Evolutionary conservation across 2,329 filamentous ascomycete species (phyloP), one percentile per base, ranked within the genome.

Genomic region (Byssothecium circinans): DNA sequence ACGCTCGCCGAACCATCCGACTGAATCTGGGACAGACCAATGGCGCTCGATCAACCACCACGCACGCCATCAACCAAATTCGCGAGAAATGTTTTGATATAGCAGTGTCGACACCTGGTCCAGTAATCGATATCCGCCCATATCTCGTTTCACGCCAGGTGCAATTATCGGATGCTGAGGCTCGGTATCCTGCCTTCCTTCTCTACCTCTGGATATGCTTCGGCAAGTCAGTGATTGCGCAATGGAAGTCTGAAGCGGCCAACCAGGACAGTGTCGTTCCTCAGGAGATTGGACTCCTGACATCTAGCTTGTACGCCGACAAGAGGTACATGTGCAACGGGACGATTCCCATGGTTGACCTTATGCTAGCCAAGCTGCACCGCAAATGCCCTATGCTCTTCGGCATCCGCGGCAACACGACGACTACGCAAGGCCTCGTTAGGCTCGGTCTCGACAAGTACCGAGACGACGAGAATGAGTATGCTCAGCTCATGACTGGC

Each of bases 351-450:
- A 77, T 95, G 48, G 85, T 90, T 43, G 89, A 95, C 65, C 88
- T 97, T 49, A 78, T 97, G 23, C 86, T 95, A 62, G 86, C 91
- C 45, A 96, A 97, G 70, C 88, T 89, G 62, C 84, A 91, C 50
- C 78, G 88, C 14, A 78, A 83, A 3, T 95, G 90, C 61, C 92
- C 94, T 0, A 85, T 91, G 1, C 76, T 99, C 0, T 97, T 95
- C 67, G 92, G 92, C 15, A 83, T 91, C 55, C 80, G 83, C 35
- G 91, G 89, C 19, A 84, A 78, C 52, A 89, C 95, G 67, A 84
- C 79, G 52, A 95, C 85, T 0, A 80, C 54, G 14, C 49, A 60
- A 43, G 68, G 68, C 23, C 60, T 60, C 20, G 44, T 53, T 20
- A 60, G 64, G 4, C 57, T 72, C 6, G 69, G 69, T n/a, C 54